Conservation (phyloP, 1,139 yeast species). For the Diutina sp. region DNA sequence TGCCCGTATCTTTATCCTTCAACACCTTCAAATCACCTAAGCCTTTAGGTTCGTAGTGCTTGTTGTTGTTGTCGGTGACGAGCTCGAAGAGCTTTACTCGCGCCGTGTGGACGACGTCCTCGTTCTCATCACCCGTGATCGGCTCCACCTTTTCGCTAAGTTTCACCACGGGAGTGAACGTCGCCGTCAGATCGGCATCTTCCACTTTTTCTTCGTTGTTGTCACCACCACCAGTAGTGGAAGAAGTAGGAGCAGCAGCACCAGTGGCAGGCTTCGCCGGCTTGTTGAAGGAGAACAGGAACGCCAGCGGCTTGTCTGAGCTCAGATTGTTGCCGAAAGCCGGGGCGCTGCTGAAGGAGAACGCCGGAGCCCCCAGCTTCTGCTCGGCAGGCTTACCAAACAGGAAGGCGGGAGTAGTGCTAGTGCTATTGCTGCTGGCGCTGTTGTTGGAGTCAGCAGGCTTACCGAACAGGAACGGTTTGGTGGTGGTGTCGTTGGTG, state of each 20-base stretch:
- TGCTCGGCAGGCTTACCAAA: neutral
- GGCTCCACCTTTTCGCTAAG: conserved; percentile 1
- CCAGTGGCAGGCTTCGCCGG: neutral
- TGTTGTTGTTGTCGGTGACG: conserved; percentile 33
- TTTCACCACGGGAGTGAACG: neutral
- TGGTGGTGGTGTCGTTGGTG: neutral
- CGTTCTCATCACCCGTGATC: conserved; percentile 81
- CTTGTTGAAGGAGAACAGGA: conserved; percentile 14
- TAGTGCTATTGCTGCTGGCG: neutral
- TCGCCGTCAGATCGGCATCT: neutral
- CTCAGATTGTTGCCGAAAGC: neutral
- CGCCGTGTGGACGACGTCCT: conserved; percentile 48
- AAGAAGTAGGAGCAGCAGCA: neutral
- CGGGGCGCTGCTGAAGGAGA: neutral
- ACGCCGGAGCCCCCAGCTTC: neutral
- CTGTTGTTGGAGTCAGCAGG: conserved; percentile 3
- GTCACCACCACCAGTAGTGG: conserved; percentile 14
- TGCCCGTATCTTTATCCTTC: conserved; percentile 41
- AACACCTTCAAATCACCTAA: conserved; percentile 73
- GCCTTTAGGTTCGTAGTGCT: conserved; percentile 51
- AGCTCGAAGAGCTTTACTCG: conserved; percentile 63
- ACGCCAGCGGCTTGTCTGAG: neutral
- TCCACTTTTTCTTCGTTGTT: neutral
- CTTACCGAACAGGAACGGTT: conserved; percentile 5
- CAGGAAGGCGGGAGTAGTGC: neutral